Evolutionary conservation across 495 filamentous ascomycete species (phyloP), one percentile per base, ranked within the genome.

Genomic region (Penicillium manginii): DNA sequence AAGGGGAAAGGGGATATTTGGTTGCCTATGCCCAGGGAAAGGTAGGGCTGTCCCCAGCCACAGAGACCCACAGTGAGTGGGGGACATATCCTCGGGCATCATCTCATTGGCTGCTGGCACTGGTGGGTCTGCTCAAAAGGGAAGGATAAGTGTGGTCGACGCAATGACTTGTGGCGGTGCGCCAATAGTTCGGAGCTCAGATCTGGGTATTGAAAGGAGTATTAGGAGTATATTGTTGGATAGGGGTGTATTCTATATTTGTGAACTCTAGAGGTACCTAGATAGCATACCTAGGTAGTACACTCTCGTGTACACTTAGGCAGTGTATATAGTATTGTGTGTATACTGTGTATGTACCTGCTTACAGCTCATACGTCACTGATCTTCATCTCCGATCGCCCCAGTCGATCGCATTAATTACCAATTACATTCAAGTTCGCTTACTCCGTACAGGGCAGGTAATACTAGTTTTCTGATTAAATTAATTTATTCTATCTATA

Each of bases 331-430:
- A 15, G 39, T 42, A 42, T 42, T 5, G 31, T 5, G 31, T 33
- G 31, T 33, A 33, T 33, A 33, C 5, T 33, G 11, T 33, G 11
- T 5, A 33, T 4, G 31, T 33, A 33, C 31, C 31, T 33, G 5
- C 5, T 5, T 33, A 5, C 14, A 37, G 26, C 26, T n/a, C 12
- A n/a, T 37, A 45, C 63, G 63, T 66, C 63, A 66, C 60, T 58
- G 63, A 65, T 66, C 63, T 66, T 23, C 63, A 65, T 66, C 63
- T 66, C 39, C 63, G 63, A 66, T 66, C 63, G 35, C 35, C 35
- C 35, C 35, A 55, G 43, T 21, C 59, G 62, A 64, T 64, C 62
- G 48, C 49, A 58, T 15, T n/a, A 17, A 18, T 45, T 17, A 17
- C 40, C 40, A 45, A 45, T 45, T 17, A 4, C 2, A 18, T 45